Conservation (phyloP, 805 yeast genomes). For the Nakazawaea wickerhamii region DNA sequence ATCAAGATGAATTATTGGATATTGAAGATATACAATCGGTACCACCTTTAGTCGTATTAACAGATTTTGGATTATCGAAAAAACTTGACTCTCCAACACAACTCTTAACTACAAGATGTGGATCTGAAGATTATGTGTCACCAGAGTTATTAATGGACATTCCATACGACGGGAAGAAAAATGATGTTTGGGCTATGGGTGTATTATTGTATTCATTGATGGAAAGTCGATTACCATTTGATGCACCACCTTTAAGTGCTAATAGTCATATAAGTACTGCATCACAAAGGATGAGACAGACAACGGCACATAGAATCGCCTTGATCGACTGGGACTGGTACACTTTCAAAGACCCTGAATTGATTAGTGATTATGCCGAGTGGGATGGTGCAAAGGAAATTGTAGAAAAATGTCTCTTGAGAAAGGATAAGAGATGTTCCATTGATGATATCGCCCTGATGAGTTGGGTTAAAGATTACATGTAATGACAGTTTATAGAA, state of each 20-base stretch:
- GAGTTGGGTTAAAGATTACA: constrained; percentile 25
- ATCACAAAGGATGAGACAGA: constrained; percentile 41
- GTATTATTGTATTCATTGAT: constrained; percentile 80
- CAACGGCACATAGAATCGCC: constrained; percentile 85
- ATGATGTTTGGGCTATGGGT: constrained; percentile 95
- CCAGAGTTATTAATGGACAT: constrained; percentile 91
- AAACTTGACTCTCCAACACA: constrained; percentile 55
- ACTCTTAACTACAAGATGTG: constrained; percentile 80
- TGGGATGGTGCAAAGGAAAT: constrained; percentile 45
- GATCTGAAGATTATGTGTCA: constrained; percentile 93
- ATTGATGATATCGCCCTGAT: constrained; percentile 28
- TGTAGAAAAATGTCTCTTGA: constrained; percentile 44
- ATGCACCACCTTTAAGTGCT: constrained; percentile 59
- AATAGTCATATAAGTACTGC: constrained; percentile 29
- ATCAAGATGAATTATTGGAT: constrained; percentile 27
- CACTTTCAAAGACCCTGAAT: constrained; percentile 32
- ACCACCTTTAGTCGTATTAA: constrained; percentile 47
- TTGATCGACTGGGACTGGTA: constrained; percentile 91
- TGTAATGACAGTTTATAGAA: not conserved
- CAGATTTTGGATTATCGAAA: constrained; percentile 89
- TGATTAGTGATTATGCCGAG: constrained; percentile 16
- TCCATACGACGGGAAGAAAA: constrained; percentile 84
- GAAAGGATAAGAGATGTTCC: constrained; percentile 39
- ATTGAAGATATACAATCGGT: constrained; percentile 16
- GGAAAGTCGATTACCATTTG: constrained; percentile 90